Base-by-base conservation (phyloP, 2,329 filamentous ascomycete species). In the Aspergillus quadricinctus region DNA sequence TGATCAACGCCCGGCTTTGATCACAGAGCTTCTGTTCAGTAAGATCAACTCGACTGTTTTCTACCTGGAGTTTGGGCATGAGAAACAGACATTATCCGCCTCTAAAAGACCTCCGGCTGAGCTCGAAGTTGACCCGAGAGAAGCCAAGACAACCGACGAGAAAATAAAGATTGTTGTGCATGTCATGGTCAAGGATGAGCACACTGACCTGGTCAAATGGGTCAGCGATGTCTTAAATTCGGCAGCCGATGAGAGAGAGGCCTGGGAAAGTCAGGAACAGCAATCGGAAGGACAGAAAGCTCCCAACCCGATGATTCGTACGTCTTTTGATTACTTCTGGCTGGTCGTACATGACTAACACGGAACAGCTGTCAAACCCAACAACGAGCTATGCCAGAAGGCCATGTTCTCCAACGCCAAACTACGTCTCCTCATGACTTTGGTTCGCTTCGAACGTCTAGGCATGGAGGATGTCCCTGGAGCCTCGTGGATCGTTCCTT, bases 11-110 rank as follows among this genome's bases (percentile, higher is more conserved):
- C 92, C 92, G 0, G 90, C 93, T 60, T 79, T 97, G 43, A 82
- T 96, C 50, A 88, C 95, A 0, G 94, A 99, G 74, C 85, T 99
- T 81, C 80, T 99, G 14, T 99, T 99, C 74, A 96, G 90, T 72
- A 99, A 99, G 73, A 88, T 92, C 56, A 87, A 86, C 52, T 83
- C 84, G 48, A 96, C 90, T 0, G 83, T 91, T 0, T 90, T 89
- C 73, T 97, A 91, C 69, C 81, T 99, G 4, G 92, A 97, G 69
- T 92, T 92, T 67, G 94, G 94, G 0, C 88, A 90, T 64, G 92
- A 97, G 66, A 90, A 87, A 68, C 91, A 93, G 62, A 84, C 87
- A 0, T 71, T 87, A 25, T 81, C 82, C 21, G 78, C 81, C n/a
- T 81, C 85, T 46, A 83, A 86, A 9, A 84, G 84, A 62, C 83